phyloP scores from a whole-genome alignment of 495 filamentous ascomycete genomes.

The Annulohypoxylon maeteangense region DNA sequence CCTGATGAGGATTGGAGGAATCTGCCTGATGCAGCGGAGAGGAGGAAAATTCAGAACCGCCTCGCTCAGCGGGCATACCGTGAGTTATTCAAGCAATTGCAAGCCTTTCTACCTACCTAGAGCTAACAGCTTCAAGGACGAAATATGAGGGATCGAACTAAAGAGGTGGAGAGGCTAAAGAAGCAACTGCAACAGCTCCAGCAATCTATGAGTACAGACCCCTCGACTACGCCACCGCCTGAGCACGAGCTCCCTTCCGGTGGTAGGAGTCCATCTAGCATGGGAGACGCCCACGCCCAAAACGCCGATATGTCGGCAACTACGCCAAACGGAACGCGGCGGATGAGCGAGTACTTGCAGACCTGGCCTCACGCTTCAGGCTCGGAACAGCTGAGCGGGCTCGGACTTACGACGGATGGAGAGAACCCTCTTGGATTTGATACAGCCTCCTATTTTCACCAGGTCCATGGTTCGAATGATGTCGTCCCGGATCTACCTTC shows the following conservation, averaged over 20 bases:
- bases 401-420: conserved; percentile 44
- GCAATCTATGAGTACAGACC: conserved; percentile 41
- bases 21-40: conserved; percentile 49
- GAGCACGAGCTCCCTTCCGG: conserved; percentile 46
- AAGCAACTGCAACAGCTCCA: conserved; percentile 49
- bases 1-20: conserved; percentile 50
- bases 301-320: conserved; percentile 33
- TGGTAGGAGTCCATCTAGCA: conserved; percentile 43
- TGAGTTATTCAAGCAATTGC: conserved; percentile 27
- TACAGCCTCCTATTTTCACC: conserved; percentile 41
- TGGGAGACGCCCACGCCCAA: conserved; percentile 39
- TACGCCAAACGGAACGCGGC: conserved; percentile 40
- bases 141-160: conserved; percentile 50
- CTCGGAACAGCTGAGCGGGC: conserved; percentile 39
- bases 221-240: conserved; percentile 43
- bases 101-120: not conserved
- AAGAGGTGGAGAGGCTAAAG: conserved; percentile 49
- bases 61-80: conserved; percentile 55
- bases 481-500: conserved; percentile 42
- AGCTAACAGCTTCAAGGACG: conserved; percentile 40
- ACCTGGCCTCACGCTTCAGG: conserved; percentile 41
- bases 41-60: conserved; percentile 54
- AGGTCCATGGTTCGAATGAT: conserved; percentile 40
- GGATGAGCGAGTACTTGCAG: conserved; percentile 45
- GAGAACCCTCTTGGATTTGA: conserved; percentile 42